A percentile compares a stretch with the other conserved stretches of the same genome.
phyloP scores from a whole-genome alignment of 495 filamentous ascomycete species.

The Penicillium samsonianum region DNA sequence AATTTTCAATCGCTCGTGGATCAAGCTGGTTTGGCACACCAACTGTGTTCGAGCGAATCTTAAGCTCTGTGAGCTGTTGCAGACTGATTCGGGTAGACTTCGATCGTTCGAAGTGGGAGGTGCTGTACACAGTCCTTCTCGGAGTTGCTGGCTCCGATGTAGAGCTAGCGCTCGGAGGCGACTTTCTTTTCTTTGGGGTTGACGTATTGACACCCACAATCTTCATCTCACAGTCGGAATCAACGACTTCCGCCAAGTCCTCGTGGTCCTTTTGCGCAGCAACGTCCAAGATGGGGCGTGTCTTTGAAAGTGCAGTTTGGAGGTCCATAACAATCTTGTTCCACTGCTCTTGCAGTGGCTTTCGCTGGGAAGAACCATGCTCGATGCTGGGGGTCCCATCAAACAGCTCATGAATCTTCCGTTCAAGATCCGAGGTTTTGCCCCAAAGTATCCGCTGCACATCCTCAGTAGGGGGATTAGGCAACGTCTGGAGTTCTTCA shows the following conservation, averaged over 20 bases:
- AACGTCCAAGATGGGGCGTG: conserved; percentile 33
- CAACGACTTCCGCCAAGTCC: conserved; percentile 6
- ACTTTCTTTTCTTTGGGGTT: conserved; percentile 24
- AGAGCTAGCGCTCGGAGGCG: neutral
- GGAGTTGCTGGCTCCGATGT: conserved; percentile 1
- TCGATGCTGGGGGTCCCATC: conserved; percentile 31
- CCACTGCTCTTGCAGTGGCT: conserved; percentile 42
- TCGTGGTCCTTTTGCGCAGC: conserved; percentile 7
- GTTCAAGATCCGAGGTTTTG: conserved; percentile 35
- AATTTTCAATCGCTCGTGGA: conserved; percentile 42
- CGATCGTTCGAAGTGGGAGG: neutral
- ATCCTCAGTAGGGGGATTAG: conserved; percentile 54
- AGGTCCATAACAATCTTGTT: conserved; percentile 39
- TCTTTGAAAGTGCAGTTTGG: conserved; percentile 32
- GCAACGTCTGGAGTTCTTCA: conserved; percentile 48
- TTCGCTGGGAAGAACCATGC: conserved; percentile 4
- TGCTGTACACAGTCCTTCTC: neutral
- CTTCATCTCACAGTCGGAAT: conserved; percentile 35
- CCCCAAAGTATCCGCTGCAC: conserved; percentile 38
- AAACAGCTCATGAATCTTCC: conserved; percentile 34
- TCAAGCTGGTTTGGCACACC: conserved; percentile 44
- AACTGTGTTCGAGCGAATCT: conserved; percentile 39
- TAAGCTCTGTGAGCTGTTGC: conserved; percentile 35
- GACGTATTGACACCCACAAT: neutral
- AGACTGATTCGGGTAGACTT: conserved; percentile 27